Percentiles rank a stretch among this genome's conserved stretches.
phyloP scores from a whole-genome alignment of 768 basidiomycete species.

The Podaxis mareebaensis region DNA sequence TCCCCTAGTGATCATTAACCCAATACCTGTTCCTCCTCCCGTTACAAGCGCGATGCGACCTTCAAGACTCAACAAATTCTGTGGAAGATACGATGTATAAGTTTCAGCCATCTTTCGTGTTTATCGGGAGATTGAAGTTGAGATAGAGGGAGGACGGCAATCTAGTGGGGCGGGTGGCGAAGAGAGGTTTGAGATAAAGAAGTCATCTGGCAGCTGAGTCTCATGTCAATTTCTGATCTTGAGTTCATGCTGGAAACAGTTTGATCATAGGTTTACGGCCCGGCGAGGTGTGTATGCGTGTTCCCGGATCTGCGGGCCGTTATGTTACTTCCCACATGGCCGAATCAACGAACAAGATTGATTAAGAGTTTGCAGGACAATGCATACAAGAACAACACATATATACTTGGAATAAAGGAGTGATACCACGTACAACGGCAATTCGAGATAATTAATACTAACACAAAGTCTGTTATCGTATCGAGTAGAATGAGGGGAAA shows the following conservation, averaged over 20 bases:
- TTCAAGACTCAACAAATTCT: slow-evolving; percentile 49
- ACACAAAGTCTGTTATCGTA: too few relatives aligned
- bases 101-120: slow-evolving; percentile 15
- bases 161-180: background rate
- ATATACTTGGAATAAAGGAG: background rate
- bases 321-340: background rate
- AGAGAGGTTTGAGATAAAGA: background rate
- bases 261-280: slow-evolving; percentile 2
- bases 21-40: slow-evolving; percentile 55
- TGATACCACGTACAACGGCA: background rate
- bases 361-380: background rate
- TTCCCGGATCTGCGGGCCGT: background rate
- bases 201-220: background rate
- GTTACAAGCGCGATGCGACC: slow-evolving; percentile 60
- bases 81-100: slow-evolving; percentile 29
- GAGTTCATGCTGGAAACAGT: background rate
- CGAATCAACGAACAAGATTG: background rate
- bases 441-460: background rate
- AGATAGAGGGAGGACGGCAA: background rate
- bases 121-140: background rate
- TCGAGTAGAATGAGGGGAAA: background rate
- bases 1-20: slow-evolving; percentile 68
- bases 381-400: background rate
- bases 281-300: background rate
- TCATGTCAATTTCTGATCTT: background rate